Evolutionary conservation across 179 eudicot species (phyloP), one percentile per base, ranked within the genome.

Genomic region (Pouteria campechiana): DNA sequence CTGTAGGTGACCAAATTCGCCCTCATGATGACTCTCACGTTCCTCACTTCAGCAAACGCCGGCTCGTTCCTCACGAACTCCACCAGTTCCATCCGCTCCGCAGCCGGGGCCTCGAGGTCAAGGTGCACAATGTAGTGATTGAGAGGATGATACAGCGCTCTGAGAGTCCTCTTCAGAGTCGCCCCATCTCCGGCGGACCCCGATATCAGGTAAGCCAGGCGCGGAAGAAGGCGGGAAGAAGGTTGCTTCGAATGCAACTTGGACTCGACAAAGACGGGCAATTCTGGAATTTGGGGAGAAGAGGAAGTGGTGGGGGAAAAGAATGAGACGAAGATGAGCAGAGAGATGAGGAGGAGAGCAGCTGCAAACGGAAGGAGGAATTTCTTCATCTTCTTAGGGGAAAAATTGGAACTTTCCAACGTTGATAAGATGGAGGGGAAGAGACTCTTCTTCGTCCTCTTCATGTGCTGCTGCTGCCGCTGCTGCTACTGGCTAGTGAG

Each of bases 1-100:
- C 88, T 72, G 39, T 82, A 82, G 18, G 93, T 82, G 3, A 82
- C 79, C 62, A 82, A 63, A 70, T 82, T 82, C 30, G 88, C 63
- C 65, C 65, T 82, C 12, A 27, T 12, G 15, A 78, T 57, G 44
- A 75, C 69, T 39, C 67, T 65, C 3, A 82, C 93, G 63, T 82
- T 82, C 30, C 88, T 74, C 30, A 83, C 59, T 57, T 50, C n/a
- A 13, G 17, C 57, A 65, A 78, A 83, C 28, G 79, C 43, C 3
- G 37, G 27, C n/a, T 79, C 60, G 25, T 40, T 70, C 19, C 60
- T 67, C 5, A 83, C 84, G 60, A 66, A 70, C 20, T 56, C 58
- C 30, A 57, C 59, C 51, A 83, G 57, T n/a, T 79, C 83, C 41
- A 75, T 6, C 17, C 88, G 73, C 50, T 83, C 93, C 57, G 56